Base-by-base conservation (phyloP, 257 asterid species). In the Penstemon newberryi region DNA sequence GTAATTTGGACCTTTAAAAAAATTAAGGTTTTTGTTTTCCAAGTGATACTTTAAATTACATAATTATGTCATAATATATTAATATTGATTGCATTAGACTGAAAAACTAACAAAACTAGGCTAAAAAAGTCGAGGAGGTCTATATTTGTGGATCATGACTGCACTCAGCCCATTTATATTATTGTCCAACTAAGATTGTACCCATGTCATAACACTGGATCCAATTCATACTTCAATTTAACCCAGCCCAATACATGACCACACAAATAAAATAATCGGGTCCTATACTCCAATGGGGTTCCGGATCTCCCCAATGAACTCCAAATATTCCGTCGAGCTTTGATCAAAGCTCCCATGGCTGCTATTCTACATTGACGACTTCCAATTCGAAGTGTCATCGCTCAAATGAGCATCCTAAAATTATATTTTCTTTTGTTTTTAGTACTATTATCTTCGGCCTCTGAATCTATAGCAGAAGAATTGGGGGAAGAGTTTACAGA, bases 401-500 rank as follows among this genome's bases (percentile, higher is more conserved):
- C 60, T 72, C 73, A 66, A 80, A 82, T 87, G 95, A 73, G 79
- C 56, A 42, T 65, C 42, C 67, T 83, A 8, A 75, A 66, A 66
- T 76, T 45, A n/a, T 53, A 62, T 10, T 47, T 78, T 12, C 18
- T 87, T 71, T 62, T 83, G 55, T 51, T 89, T 66, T 46, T 82
- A 61, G 44, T 59, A 8, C 73, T 88, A 13, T 75, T 88, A 13
- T 42, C 84, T 45, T 71, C 73, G 67, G 70, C 69, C 15, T 75
- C 75, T 60, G 81, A 69, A 65, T 84, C 89, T 64, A 63, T 67
- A n/a, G 83, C 82, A 12, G 67, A 56, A 54, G 73, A 61, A 56
- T 53, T 56, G 53, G 56, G 75, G 4, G 99, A 93, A 75, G 87
- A 81, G 74, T 89, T 94, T 71, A 83, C 96, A 47, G 99, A 94